Conservation (phyloP, 805 yeast species). For the Cyberlindnera galapagoensis region DNA sequence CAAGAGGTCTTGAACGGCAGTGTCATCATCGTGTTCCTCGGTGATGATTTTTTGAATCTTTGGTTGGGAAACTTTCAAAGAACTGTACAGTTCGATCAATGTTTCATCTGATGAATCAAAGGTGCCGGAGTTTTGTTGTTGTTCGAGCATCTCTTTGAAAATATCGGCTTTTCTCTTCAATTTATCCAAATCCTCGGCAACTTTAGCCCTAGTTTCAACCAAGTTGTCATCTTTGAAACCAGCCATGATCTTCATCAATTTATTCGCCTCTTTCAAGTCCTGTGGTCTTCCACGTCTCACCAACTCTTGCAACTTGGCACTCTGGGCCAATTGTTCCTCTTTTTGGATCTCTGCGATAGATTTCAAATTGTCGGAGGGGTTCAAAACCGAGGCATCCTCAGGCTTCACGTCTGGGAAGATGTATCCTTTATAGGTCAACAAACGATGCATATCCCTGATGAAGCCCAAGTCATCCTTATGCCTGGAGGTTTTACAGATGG, state of each 20-base stretch:
- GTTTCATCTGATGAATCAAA: slow-evolving; percentile 55
- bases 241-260: slow-evolving; percentile 95
- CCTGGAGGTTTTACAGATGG: slow-evolving; percentile 82
- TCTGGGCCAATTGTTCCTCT: slow-evolving; percentile 89
- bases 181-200: slow-evolving; percentile 77
- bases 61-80: slow-evolving; percentile 81
- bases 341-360: slow-evolving; percentile 85
- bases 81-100: slow-evolving; percentile 63
- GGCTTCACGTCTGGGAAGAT: slow-evolving; percentile 84
- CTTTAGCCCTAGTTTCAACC: slow-evolving; percentile 61
- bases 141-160: slow-evolving; percentile 76
- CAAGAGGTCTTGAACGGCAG: slow-evolving; percentile 57
- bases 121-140: slow-evolving; percentile 35
- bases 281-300: slow-evolving; percentile 93
- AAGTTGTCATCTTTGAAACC: slow-evolving; percentile 84
- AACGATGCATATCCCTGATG: slow-evolving; percentile 92
- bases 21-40: slow-evolving; percentile 70
- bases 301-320: slow-evolving; percentile 92
- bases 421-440: slow-evolving; percentile 86
- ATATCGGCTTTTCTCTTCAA: slow-evolving; percentile 81
- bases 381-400: slow-evolving; percentile 89
- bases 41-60: slow-evolving; percentile 77
- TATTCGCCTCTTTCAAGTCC: slow-evolving; percentile 93
- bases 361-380: slow-evolving; percentile 81
- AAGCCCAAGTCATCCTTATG: slow-evolving; percentile 89